Conservation (phyloP, 2,329 filamentous ascomycete genomes). For the Aspergillus neotritici region DNA sequence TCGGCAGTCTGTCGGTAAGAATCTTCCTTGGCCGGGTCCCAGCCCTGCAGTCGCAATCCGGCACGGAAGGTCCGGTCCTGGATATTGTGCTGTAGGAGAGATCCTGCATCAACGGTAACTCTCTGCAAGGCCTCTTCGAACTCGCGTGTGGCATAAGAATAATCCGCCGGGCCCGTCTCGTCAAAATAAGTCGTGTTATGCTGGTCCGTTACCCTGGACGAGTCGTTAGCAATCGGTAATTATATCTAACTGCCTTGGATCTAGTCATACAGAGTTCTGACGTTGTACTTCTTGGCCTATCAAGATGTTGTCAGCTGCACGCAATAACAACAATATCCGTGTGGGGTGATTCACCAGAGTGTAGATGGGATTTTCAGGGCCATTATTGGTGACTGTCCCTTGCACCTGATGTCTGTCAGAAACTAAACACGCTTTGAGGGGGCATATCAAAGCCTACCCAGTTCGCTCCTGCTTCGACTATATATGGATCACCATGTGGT, state of each 20-base stretch:
- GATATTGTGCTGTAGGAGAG: no score
- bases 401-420: conserved; percentile 30
- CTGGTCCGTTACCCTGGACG: conserved; percentile 1
- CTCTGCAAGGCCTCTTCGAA: no score
- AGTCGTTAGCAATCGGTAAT: conserved; percentile 32
- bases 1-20: no score
- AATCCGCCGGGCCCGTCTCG: no score
- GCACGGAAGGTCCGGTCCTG: no score
- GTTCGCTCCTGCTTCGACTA: conserved; percentile 62
- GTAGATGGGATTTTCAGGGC: conserved; percentile 53
- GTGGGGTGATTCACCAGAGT: conserved; percentile 25
- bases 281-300: conserved; percentile 51
- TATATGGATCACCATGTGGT: conserved; percentile 49
- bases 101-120: no score
- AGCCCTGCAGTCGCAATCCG: no score
- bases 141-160: no score
- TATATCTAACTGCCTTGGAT: conserved; percentile 30
- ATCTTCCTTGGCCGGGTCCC: no score
- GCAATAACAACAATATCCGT: neutral
- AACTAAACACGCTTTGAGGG: neutral
- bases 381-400: conserved; percentile 33
- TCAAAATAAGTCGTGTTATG: neutral
- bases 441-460: conserved; percentile 43
- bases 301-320: neutral
- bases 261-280: conserved; percentile 54